Conservation (phyloP, 2,329 filamentous ascomycete genomes). For the Mycocentrospora acerina region DNA sequence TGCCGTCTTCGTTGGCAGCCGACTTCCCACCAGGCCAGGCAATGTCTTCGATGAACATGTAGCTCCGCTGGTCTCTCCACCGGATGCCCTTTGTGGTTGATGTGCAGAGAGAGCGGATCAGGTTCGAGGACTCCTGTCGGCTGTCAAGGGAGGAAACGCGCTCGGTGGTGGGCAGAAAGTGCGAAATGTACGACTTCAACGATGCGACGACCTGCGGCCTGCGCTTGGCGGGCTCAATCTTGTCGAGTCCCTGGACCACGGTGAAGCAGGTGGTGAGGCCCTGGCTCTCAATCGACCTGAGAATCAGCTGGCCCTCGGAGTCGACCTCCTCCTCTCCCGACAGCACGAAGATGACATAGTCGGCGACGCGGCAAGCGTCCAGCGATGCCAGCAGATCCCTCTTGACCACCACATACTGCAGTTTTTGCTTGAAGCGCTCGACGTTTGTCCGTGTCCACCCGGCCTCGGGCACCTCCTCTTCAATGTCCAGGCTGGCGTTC, state of each 20-base stretch:
- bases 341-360: slow-evolving; percentile 86
- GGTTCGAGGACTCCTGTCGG: slow-evolving; percentile 85
- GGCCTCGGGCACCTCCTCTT: slow-evolving; percentile 62
- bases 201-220: slow-evolving; percentile 75
- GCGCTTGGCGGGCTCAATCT: slow-evolving; percentile 77
- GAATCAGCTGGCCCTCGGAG: slow-evolving; percentile 76
- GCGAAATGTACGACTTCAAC: slow-evolving; percentile 87
- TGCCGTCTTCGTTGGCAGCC: slow-evolving; percentile 48
- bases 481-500: slow-evolving; percentile 78
- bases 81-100: slow-evolving; percentile 90
- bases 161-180: slow-evolving; percentile 91
- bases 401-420: slow-evolving; percentile 78
- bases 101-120: slow-evolving; percentile 88
- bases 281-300: slow-evolving; percentile 87
- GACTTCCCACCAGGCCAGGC: slow-evolving; percentile 62
- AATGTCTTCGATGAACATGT: slow-evolving; percentile 88
- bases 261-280: slow-evolving; percentile 92
- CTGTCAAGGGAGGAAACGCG: slow-evolving; percentile 88
- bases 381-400: slow-evolving; percentile 75
- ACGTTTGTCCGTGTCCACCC: slow-evolving; percentile 67
- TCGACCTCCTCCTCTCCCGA: slow-evolving; percentile 84
- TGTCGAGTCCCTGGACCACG: slow-evolving; percentile 76
- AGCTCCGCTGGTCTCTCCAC: slow-evolving; percentile 94
- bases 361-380: slow-evolving; percentile 83
- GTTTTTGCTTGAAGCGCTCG: slow-evolving; percentile 91